Evolutionary conservation across 805 yeast species (phyloP).

Genomic region (Saccharomycopsis fodiens): DNA sequence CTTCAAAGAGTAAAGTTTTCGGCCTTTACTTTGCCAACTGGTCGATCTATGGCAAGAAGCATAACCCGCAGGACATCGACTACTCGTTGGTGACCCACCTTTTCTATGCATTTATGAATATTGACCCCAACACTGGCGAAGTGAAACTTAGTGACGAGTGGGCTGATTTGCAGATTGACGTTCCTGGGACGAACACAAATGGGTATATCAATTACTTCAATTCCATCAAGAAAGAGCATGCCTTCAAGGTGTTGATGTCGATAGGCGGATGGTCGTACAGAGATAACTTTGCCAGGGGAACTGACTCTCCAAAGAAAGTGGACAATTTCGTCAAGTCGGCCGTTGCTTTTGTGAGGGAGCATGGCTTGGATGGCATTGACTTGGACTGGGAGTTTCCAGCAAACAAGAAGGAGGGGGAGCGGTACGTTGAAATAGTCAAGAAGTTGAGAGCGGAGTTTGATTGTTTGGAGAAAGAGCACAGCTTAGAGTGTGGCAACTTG

Average conservation of each 20-base stretch:
- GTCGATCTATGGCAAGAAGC: constrained; percentile 58
- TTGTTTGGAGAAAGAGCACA: constrained; percentile 28
- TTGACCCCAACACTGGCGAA: constrained; percentile 47
- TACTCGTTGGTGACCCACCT: constrained; percentile 51
- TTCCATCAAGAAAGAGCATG: constrained; percentile 35
- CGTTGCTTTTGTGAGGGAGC: constrained; percentile 37
- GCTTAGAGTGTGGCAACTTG: constrained; percentile 27
- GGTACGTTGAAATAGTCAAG: constrained; percentile 37
- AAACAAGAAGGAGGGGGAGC: constrained; percentile 35
- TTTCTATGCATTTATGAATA: constrained; percentile 68
- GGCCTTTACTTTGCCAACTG: constrained; percentile 45
- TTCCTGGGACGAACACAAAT: constrained; percentile 8
- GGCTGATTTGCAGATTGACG: constrained; percentile 47
- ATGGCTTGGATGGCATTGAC: constrained; percentile 85
- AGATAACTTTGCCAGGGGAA: constrained; percentile 39
- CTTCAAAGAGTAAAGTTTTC: too few relatives aligned
- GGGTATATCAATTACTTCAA: constrained; percentile 49
- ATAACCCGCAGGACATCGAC: constrained; percentile 57
- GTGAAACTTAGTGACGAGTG: constrained; percentile 52
- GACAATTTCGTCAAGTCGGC: constrained; percentile 43
- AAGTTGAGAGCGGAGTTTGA: constrained; percentile 35
- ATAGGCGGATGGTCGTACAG: constrained; percentile 76
- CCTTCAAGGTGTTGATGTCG: constrained; percentile 57
- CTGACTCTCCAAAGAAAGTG: constrained; percentile 32
- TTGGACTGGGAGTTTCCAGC: constrained; percentile 92